These are phyloP conservation scores for Boechera retrofracta DNA, from an alignment of 345 rosid species.

Conservation along the genomic window DNA sequence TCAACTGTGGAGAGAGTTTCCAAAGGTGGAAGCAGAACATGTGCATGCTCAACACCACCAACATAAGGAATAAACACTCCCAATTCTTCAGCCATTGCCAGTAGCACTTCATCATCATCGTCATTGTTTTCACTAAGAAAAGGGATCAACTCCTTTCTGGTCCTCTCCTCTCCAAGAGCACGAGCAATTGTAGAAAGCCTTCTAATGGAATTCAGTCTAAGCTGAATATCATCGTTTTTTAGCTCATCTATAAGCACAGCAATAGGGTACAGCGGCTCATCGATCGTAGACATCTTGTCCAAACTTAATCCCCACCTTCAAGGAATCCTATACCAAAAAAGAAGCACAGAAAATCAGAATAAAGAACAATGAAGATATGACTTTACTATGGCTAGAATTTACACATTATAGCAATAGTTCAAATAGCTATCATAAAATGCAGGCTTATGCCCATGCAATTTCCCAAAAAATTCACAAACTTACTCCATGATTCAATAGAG, in stretches of 20 bases:
- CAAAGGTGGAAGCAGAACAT: conserved; percentile 70
- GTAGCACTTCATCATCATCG: conserved; percentile 85
- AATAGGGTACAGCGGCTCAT: conserved; percentile 82
- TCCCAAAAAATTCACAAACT: not conserved
- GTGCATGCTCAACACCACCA: conserved; percentile 81
- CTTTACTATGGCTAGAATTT: not conserved
- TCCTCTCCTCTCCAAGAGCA: conserved; percentile 88
- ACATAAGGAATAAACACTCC: conserved; percentile 87
- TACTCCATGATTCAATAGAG: not conserved
- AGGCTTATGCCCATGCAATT: not conserved
- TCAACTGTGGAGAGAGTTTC: conserved; percentile 79
- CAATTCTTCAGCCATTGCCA: conserved; percentile 85
- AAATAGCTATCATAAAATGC: not conserved
- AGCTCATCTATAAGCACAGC: conserved; percentile 84
- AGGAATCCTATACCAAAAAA: conserved; percentile 3
- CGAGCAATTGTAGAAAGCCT: conserved; percentile 86
- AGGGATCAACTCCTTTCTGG: conserved; percentile 79
- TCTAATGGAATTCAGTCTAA: conserved; percentile 79
- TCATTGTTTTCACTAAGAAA: conserved; percentile 84
- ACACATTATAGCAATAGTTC: no score
- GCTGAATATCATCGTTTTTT: conserved; percentile 88
- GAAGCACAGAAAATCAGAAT: not conserved
- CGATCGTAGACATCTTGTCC: conserved; percentile 62
- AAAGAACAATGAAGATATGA: not conserved
- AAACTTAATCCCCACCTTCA: conserved; percentile 15